Conservation (phyloP, 805 yeast genomes). For the Suhomyces sp. region DNA sequence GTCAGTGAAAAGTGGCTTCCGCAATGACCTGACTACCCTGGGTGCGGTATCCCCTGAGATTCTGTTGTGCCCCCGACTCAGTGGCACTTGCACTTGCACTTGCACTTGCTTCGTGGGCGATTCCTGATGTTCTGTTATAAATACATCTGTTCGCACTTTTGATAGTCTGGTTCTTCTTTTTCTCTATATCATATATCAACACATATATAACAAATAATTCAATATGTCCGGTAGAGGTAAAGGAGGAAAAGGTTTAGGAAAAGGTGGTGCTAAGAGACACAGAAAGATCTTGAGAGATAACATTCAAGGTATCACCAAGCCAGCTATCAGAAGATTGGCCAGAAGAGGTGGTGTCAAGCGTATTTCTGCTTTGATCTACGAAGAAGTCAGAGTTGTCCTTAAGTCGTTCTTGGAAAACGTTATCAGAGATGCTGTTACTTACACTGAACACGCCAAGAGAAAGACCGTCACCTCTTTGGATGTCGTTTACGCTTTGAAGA, state of each 20-base stretch:
- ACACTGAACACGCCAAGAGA: constrained; percentile 99
- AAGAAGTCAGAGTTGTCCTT: constrained; percentile 96
- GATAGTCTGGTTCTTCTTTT: constrained; percentile 10
- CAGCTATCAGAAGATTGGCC: constrained; percentile 99
- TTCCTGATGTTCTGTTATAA: constrained; percentile 5
- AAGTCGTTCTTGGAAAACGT: constrained; percentile 95
- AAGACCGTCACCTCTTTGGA: constrained; percentile 98
- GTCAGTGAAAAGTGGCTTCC: constrained; percentile 2
- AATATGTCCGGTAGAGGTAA: constrained; percentile 98
- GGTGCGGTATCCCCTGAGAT: constrained; percentile 1
- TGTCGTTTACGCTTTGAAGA: constrained; percentile 98
- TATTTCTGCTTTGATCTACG: constrained; percentile 97
- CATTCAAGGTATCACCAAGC: constrained; percentile 99
- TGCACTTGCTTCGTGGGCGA: constrained; percentile 1
- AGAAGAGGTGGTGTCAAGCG: constrained; percentile 99
- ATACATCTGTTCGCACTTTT: constrained; percentile 10
- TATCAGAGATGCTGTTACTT: constrained; percentile 98
- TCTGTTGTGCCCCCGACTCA: constrained; percentile 3
- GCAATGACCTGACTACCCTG: constrained; percentile 2
- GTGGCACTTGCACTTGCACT: constrained; percentile 1
- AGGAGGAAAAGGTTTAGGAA: constrained; percentile 99
- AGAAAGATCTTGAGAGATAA: constrained; percentile 99
- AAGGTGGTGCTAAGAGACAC: constrained; percentile 99
- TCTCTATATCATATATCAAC: constrained; percentile 25
- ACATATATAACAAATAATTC: constrained; percentile 6